phyloP scores from a whole-genome alignment of 176 grass and related monocot species.

The Rhynchospora pubera region DNA sequence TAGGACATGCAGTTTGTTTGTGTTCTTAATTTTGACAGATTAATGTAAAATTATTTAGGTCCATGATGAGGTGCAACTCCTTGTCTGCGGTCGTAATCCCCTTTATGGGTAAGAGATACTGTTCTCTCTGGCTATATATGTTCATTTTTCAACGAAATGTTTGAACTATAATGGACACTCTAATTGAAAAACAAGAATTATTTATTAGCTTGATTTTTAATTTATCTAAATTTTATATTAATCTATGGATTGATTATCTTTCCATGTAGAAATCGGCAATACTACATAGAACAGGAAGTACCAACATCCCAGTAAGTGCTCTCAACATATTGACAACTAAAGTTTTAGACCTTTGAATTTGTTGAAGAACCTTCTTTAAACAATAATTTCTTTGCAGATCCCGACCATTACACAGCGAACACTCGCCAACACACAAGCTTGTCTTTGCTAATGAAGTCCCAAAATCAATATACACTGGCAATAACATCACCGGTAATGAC shows the following conservation, averaged over 20 bases:
- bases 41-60: conserved; percentile 37
- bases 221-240: neutral
- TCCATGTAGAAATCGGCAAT: conserved; percentile 8
- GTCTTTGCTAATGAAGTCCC: conserved; percentile 64
- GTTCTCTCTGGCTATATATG: conserved; percentile 26
- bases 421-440: conserved; percentile 40
- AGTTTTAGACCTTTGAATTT: too few relatives aligned
- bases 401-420: conserved; percentile 36
- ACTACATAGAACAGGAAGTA: neutral
- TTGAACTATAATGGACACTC: conserved; percentile 2
- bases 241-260: neutral
- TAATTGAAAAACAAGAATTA: neutral
- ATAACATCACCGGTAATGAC: conserved; percentile 56
- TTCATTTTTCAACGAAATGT: neutral
- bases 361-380: neutral
- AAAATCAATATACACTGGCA: conserved; percentile 66
- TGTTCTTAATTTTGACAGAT: conserved; percentile 14
- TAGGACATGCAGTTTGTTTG: neutral
- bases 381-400: conserved; percentile 33
- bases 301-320: neutral
- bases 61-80: conserved; percentile 78
- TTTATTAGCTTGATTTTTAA: neutral
- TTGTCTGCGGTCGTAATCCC: conserved; percentile 40
- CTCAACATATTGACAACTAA: neutral
- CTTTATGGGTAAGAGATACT: conserved; percentile 41